Evolutionary conservation across 257 asterid genomes (phyloP).

Genomic region (Misopates orontium): DNA sequence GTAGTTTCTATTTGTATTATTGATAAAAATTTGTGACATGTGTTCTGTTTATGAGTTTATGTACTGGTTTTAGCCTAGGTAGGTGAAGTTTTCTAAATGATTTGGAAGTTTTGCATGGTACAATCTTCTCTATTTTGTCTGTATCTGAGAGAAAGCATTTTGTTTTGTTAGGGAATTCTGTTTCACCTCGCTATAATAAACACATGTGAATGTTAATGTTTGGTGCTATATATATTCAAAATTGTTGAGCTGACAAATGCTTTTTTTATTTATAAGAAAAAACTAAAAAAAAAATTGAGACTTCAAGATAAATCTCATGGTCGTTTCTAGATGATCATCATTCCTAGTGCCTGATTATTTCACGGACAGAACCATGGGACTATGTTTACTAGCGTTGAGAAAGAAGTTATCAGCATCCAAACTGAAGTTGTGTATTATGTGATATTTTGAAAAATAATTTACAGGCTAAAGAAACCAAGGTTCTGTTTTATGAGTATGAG

Average conservation of each 20-base stretch:
- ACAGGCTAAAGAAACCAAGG: constrained; percentile 1
- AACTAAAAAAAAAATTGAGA: not conserved
- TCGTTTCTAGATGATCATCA: not conserved
- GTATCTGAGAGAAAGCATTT: too few species aligned
- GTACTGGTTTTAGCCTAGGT: too few species aligned
- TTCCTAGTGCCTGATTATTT: not conserved
- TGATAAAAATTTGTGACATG: too few species aligned
- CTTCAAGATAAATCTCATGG: not conserved
- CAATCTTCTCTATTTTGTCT: too few species aligned
- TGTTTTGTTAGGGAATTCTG: too few species aligned
- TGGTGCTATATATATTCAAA: not conserved
- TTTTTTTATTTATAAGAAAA: not conserved
- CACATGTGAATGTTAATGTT: not conserved
- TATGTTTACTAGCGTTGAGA: not conserved
- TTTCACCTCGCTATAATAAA: too few species aligned
- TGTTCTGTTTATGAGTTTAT: too few species aligned
- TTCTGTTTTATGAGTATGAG: constrained; percentile 13
- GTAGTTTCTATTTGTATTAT: not conserved
- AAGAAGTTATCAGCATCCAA: constrained; percentile 7
- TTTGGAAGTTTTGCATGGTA: too few species aligned
- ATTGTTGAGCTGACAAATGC: constrained; percentile 9
- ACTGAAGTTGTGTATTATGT: not conserved
- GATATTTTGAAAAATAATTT: not conserved
- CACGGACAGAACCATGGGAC: not conserved
- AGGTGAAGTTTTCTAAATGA: too few species aligned